Evolutionary conservation across 73 alveolate species (phyloP).

Genomic region (Symbiodinium pilosum): DNA sequence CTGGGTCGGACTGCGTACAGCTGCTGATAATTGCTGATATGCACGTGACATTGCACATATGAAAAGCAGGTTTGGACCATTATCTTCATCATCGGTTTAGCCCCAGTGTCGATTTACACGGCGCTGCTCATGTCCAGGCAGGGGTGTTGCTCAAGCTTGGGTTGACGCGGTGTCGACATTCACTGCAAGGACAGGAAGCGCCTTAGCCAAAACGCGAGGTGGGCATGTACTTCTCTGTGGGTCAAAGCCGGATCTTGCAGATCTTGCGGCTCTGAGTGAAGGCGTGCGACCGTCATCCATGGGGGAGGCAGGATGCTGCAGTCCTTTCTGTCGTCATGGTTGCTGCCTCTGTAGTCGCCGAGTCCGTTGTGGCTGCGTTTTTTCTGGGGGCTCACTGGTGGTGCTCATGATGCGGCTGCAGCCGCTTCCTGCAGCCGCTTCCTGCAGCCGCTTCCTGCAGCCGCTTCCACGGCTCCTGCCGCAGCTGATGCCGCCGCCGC

Average conservation of each 20-base stretch:
- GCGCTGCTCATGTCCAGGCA: slow-evolving; percentile 80
- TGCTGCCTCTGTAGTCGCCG: too few relatives aligned
- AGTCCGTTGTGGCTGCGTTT: too few relatives aligned
- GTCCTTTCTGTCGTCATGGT: too few relatives aligned
- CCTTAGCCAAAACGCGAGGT: background rate
- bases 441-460: too few relatives aligned
- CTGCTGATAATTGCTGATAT: background rate
- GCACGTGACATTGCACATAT: too few relatives aligned
- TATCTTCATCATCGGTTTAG: slow-evolving; percentile 30
- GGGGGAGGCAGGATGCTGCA: slow-evolving; percentile 36
- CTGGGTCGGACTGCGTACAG: slow-evolving; percentile 14
- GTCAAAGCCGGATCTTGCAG: too few relatives aligned
- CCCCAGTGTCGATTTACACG: slow-evolving; percentile 69
- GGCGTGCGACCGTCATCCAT: slow-evolving; percentile 38
- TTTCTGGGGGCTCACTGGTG: too few relatives aligned
- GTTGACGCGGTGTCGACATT: background rate
- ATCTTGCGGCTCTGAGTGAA: too few relatives aligned
- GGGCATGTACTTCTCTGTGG: too few relatives aligned
- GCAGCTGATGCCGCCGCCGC: too few relatives aligned
- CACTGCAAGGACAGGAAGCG: background rate
- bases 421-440: too few relatives aligned
- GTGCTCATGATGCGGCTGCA: background rate
- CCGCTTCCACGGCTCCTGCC: too few relatives aligned
- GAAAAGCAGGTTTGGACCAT: slow-evolving; percentile 55
- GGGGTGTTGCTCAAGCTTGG: background rate